Evolutionary conservation across 352 stramenopile genomes (phyloP), one percentile per base, ranked within the genome.

Genomic region (Lagenidium giganteum): DNA sequence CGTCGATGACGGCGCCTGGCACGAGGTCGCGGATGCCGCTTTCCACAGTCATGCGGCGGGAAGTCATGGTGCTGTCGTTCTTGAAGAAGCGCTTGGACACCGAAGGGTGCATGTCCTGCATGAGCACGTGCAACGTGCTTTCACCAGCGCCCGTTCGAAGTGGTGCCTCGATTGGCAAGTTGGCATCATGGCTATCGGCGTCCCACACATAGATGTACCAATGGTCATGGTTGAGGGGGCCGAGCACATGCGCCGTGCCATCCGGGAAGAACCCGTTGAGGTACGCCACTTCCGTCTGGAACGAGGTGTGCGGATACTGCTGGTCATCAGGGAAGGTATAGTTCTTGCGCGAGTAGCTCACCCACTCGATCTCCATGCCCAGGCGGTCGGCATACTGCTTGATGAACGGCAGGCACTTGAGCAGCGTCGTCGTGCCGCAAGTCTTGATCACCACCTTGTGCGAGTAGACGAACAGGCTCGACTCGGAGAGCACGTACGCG

Each of bases 361-460:
- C 79, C 95, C 95, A 99, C 64, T 99, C 93, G 48, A 99, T 93
- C 52, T 97, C 87, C 14, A 99, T 70, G 5, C 92, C 95, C 9
- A 98, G 79, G 51, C 64, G 63, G 38, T 89, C 60, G 23, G 77
- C 70, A 43, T 79, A 87, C 34, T 90, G 69, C 41, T 95, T 69
- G 41, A 98, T 73, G 37, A 84, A 87, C 13, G 76, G 75, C 42
- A 98, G 61, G 53, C 72, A 93, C 52, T 95, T 88, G 29, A 99
- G 81, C 38, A 99, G 82, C 38, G 96, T 99, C 11, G 96, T 99
- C 5, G 96, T 99, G 36, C 97, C 97, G 69, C 97, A 99, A 26
- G 97, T 99, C 78, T 99, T 99, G 54, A 99, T 93, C 18, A 99
- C 93, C 30, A 99, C 69, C 69, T 98, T 99, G 83, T 98, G 91